These are phyloP conservation scores for Wickerhamomyces sp. DNA, from an alignment of 1,139 yeast genomes.

Conservation along the genomic window DNA sequence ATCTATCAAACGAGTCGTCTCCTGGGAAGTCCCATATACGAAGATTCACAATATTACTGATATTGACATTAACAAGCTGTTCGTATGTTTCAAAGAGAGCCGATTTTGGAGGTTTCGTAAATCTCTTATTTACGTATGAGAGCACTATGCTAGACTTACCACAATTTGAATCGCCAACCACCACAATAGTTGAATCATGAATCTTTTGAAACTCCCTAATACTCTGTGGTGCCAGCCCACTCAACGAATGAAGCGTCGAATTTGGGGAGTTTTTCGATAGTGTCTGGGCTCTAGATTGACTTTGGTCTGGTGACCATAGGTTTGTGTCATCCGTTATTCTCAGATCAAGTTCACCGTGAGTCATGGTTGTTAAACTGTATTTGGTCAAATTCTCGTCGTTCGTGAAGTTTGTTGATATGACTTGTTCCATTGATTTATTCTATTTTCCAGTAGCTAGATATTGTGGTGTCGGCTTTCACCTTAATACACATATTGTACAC, in stretches of 20 bases:
- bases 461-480: too few relatives aligned
- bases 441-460: too few relatives aligned
- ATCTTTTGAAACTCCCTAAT: too few relatives aligned
- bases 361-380: too few relatives aligned
- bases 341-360: too few relatives aligned
- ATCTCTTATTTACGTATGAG: constrained; percentile 15
- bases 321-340: too few relatives aligned
- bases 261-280: not conserved
- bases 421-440: too few relatives aligned
- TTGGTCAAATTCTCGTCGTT: too few relatives aligned
- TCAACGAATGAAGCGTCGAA: not conserved
- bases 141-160: constrained; percentile 23
- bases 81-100: constrained; percentile 21
- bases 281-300: too few relatives aligned
- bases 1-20: constrained; percentile 52
- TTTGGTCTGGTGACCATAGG: too few relatives aligned
- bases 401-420: too few relatives aligned
- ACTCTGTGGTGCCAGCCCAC: not conserved
- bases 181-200: constrained; percentile 10
- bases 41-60: constrained; percentile 12
- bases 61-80: constrained; percentile 26
- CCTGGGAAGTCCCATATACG: constrained; percentile 55
- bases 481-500: too few relatives aligned
- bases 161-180: constrained; percentile 24
- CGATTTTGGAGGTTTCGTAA: constrained; percentile 6